phyloP scores from a whole-genome alignment of 371 early-diverging fungal genomes.

The Haplosporangium sp. region DNA sequence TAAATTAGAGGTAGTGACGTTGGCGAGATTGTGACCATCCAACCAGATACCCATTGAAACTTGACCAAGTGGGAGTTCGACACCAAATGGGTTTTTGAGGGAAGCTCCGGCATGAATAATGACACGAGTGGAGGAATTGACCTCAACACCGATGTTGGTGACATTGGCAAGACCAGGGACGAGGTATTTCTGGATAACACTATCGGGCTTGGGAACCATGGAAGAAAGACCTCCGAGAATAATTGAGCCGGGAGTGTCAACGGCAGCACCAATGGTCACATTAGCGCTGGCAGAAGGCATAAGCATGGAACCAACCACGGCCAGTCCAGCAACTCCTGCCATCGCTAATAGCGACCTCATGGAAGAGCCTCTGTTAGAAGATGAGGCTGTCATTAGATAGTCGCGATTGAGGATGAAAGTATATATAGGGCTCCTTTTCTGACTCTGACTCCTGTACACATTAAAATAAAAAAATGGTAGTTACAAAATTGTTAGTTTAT shows the following conservation, averaged over 20 bases:
- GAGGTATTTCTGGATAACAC: constrained; percentile 39
- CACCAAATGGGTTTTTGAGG: constrained; percentile 38
- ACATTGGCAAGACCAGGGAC: constrained; percentile 46
- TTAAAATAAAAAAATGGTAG: neutral
- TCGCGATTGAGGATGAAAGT: constrained; percentile 3
- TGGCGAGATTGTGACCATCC: constrained; percentile 35
- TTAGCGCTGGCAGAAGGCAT: constrained; percentile 42
- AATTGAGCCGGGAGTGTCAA: constrained; percentile 36
- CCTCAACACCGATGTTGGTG: constrained; percentile 17
- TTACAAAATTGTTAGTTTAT: neutral
- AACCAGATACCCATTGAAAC: constrained; percentile 30
- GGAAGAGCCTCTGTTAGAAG: constrained; percentile 17
- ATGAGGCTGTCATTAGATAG: constrained; percentile 21
- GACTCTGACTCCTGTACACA: neutral
- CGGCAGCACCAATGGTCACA: constrained; percentile 21
- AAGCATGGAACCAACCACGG: constrained; percentile 28
- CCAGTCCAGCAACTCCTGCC: constrained; percentile 43
- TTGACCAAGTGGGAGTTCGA: constrained; percentile 19
- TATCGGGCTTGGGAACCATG: constrained; percentile 42
- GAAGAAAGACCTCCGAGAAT: constrained; percentile 33
- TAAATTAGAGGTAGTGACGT: constrained; percentile 32
- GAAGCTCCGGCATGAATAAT: constrained; percentile 21
- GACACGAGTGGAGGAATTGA: constrained; percentile 34
- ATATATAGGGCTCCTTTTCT: constrained; percentile 15
- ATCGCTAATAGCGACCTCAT: constrained; percentile 41